Evolutionary conservation across 495 filamentous ascomycete genomes (phyloP).

Genomic region (Tetracladium marchalianum): DNA sequence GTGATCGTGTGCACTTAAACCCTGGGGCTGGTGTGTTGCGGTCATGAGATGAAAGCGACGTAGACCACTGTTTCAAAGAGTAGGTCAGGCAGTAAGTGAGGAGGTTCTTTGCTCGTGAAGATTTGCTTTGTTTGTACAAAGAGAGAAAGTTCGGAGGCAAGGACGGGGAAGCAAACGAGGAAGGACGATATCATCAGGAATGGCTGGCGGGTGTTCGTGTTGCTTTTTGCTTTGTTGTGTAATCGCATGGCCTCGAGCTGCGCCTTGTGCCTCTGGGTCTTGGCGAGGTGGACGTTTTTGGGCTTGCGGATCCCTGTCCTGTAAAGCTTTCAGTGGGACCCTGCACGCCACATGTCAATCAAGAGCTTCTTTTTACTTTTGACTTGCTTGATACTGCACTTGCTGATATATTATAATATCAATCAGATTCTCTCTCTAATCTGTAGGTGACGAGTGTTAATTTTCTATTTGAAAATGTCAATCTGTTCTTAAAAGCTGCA

Average conservation of each 20-base stretch:
- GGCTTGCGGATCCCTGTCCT: too few relatives aligned
- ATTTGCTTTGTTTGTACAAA: neutral
- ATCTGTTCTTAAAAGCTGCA: too few relatives aligned
- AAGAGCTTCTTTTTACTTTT: too few relatives aligned
- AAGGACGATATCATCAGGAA: slow-evolving; percentile 7
- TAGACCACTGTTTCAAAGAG: neutral
- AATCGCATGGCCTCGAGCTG: neutral
- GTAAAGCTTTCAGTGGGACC: too few relatives aligned
- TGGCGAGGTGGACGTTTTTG: too few relatives aligned
- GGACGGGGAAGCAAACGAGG: neutral
- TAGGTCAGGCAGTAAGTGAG: slow-evolving; percentile 8
- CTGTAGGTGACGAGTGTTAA: too few relatives aligned
- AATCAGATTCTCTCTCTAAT: too few relatives aligned
- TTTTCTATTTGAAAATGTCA: too few relatives aligned
- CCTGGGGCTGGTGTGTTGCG: slow-evolving; percentile 11
- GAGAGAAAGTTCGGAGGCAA: neutral
- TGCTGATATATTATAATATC: too few relatives aligned
- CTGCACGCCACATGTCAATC: too few relatives aligned
- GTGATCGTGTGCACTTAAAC: neutral
- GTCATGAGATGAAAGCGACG: slow-evolving; percentile 17
- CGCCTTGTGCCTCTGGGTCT: too few relatives aligned
- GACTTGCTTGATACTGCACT: too few relatives aligned
- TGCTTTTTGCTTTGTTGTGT: neutral
- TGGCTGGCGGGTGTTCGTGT: slow-evolving; percentile 10
- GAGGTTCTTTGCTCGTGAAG: neutral